A percentile compares a stretch with the other conserved stretches of the same genome.
phyloP scores from a whole-genome alignment of 345 rosid genomes.

The Heritiera littoralis region DNA sequence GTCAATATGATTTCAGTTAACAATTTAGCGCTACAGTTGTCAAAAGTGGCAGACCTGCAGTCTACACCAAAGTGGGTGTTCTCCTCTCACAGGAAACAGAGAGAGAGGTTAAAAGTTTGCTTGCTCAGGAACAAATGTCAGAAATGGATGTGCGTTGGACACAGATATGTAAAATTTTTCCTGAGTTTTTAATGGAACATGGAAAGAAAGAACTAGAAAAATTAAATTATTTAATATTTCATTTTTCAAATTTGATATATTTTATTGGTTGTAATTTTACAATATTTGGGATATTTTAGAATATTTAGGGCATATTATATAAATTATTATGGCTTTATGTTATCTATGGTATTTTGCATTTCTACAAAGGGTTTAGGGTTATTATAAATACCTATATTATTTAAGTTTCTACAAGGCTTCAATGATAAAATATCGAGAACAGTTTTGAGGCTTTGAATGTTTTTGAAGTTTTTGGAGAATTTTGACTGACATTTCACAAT shows the following conservation, averaged over 20 bases:
- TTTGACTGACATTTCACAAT: not conserved
- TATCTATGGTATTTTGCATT: not conserved
- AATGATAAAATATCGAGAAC: not conserved
- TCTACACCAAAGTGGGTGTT: not conserved
- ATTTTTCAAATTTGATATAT: not conserved
- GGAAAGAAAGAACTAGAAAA: not conserved
- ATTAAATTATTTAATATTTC: not conserved
- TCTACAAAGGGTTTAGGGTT: not conserved
- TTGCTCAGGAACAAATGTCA: not conserved
- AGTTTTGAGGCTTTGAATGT: no score
- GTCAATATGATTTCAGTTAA: no score
- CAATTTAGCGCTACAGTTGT: not conserved
- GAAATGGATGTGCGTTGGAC: not conserved
- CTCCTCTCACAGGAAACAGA: not conserved
- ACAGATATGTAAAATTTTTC: not conserved
- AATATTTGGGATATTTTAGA: not conserved
- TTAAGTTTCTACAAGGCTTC: not conserved
- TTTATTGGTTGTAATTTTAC: not conserved
- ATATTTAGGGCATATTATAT: not conserved
- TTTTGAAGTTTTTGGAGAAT: not conserved
- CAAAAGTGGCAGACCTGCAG: not conserved
- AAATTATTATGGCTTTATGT: not conserved
- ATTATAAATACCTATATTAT: not conserved
- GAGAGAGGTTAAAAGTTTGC: not conserved
- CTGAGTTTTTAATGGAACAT: not conserved